Percentiles rank a stretch among this genome's conserved stretches.
Evolutionary conservation across 1,284 basidiomycete species (phyloP).

Genomic region (Ganoderma sinense): DNA sequence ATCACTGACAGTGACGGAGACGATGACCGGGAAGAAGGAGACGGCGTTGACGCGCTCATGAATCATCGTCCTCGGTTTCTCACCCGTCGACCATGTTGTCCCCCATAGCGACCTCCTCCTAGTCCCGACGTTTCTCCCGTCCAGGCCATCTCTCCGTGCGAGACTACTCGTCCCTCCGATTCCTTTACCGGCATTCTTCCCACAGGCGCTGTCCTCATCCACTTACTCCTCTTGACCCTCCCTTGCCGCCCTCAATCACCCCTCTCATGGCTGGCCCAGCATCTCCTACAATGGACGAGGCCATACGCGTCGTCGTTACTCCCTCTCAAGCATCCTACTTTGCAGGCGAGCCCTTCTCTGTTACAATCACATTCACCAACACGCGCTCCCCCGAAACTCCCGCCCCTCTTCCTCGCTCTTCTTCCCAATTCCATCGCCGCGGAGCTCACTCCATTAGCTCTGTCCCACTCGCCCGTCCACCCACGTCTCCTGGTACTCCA

Average conservation of each 20-base stretch:
- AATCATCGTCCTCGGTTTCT: neutral
- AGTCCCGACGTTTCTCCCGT: neutral
- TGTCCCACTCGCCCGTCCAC: conserved; percentile 75
- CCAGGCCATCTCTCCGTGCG: neutral
- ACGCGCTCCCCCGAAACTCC: conserved; percentile 55
- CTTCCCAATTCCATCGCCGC: conserved; percentile 60
- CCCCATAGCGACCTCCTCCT: conserved; percentile 3
- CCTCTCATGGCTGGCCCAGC: conserved; percentile 24
- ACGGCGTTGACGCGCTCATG: conserved; percentile 10
- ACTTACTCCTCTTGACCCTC: neutral
- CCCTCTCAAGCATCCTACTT: conserved; percentile 92
- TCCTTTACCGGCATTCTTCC: conserved; percentile 10
- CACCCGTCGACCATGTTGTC: conserved; percentile 14
- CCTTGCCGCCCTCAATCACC: neutral
- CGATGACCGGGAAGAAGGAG: conserved; percentile 16
- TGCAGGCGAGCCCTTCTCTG: conserved; percentile 88
- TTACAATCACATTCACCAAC: conserved; percentile 89
- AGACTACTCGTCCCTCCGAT: neutral
- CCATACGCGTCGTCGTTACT: conserved; percentile 70
- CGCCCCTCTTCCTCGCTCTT: conserved; percentile 32
- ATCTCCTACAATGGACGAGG: conserved; percentile 31
- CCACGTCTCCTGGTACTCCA: conserved; percentile 77
- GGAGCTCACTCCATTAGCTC: conserved; percentile 79
- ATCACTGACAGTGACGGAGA: neutral
- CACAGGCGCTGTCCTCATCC: conserved; percentile 8